These are phyloP conservation scores for Phaeoacremonium minimum DNA, from an alignment of 2,329 filamentous ascomycete species.

Conservation along the genomic window DNA sequence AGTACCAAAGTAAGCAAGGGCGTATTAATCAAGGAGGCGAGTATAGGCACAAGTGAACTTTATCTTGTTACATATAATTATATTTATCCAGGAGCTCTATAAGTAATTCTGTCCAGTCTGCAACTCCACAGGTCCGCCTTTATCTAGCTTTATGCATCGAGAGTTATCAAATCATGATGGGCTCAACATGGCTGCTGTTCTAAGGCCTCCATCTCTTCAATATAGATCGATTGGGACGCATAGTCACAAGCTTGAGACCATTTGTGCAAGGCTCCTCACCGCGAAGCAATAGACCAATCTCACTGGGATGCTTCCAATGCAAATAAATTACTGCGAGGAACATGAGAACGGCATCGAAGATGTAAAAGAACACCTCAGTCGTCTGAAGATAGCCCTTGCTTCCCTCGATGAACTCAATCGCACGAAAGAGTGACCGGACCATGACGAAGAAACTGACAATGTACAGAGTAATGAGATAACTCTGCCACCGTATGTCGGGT, in stretches of 20 bases:
- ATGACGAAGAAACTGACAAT: constrained; percentile 37
- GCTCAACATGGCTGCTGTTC: no score
- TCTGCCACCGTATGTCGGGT: constrained; percentile 15
- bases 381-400: constrained; percentile 33
- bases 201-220: no score
- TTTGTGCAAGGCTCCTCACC: neutral
- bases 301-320: constrained; percentile 1
- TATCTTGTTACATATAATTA: no score
- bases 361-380: constrained; percentile 40
- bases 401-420: constrained; percentile 42
- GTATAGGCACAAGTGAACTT: no score
- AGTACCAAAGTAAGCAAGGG: no score
- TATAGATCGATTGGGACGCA: no score
- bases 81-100: no score
- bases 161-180: no score
- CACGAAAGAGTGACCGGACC: constrained; percentile 39
- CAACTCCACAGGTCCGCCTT: no score
- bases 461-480: constrained; percentile 34
- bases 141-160: no score
- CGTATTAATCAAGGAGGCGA: no score
- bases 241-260: neutral
- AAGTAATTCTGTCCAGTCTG: no score
- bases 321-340: constrained; percentile 5
- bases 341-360: constrained; percentile 15
- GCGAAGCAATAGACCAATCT: neutral